phyloP scores from a whole-genome alignment of 345 rosid species.

The Sonneratia alba region DNA sequence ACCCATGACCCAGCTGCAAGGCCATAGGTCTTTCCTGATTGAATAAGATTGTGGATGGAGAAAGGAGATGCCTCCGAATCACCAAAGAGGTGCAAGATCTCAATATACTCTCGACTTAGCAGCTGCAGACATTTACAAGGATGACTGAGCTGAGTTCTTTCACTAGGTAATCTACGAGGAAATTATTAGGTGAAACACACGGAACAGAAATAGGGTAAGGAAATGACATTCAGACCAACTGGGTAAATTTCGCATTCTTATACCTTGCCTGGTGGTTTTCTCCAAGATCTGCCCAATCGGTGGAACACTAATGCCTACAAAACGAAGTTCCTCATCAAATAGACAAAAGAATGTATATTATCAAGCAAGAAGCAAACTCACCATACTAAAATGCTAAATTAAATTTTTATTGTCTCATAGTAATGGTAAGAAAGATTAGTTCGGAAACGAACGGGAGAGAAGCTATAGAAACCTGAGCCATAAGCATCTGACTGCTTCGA shows the following conservation, averaged over 20 bases:
- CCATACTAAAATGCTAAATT: background rate
- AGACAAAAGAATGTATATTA: background rate
- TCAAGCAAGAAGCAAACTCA: background rate
- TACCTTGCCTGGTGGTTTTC: conserved; percentile 51
- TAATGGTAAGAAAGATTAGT: background rate
- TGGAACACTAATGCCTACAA: conserved; percentile 78
- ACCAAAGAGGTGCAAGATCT: conserved; percentile 68
- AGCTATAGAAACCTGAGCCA: conserved; percentile 54
- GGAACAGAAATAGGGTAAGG: background rate
- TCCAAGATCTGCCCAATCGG: conserved; percentile 85
- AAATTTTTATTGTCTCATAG: background rate
- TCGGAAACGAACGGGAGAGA: background rate
- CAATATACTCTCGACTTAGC: conserved; percentile 49
- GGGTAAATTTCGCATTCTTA: background rate
- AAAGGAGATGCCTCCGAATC: conserved; percentile 60
- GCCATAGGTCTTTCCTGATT: conserved; percentile 64
- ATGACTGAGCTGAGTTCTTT: conserved; percentile 1
- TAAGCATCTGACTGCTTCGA: conserved; percentile 95
- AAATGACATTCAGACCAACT: background rate
- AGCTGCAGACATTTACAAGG: conserved; percentile 40
- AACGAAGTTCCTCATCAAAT: conserved; percentile 1
- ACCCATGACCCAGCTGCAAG: conserved; percentile 99
- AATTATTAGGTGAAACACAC: background rate
- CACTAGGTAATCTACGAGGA: background rate
- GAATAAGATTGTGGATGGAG: conserved; percentile 82